Conservation (phyloP, 169 alveolate genomes). For the Pseudocohnilembus persalinus region DNA sequence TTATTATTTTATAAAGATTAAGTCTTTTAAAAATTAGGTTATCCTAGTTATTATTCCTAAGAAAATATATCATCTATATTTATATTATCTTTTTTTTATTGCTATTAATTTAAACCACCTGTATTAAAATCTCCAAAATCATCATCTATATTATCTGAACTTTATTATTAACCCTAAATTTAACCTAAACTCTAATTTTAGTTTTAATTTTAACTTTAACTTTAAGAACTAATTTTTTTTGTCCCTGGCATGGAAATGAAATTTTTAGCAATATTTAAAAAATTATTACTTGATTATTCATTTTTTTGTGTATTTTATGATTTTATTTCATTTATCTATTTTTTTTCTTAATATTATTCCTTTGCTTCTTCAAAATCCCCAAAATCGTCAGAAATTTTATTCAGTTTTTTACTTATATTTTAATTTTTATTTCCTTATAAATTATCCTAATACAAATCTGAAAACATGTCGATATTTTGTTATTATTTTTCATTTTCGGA, state of each 20-base stretch:
- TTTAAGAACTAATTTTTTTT: background rate
- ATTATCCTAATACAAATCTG: background rate
- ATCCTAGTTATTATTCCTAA: too few species aligned
- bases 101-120: too few species aligned
- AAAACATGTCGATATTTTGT: background rate
- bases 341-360: background rate
- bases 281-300: too few species aligned
- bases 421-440: background rate
- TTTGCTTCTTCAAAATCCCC: background rate
- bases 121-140: constrained; percentile 16
- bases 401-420: too few species aligned
- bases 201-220: background rate
- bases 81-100: background rate
- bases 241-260: background rate
- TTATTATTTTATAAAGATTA: too few species aligned
- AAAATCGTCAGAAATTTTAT: background rate
- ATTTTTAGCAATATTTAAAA: background rate
- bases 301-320: too few species aligned
- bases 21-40: too few species aligned
- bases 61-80: too few species aligned
- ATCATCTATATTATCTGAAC: constrained; percentile 9
- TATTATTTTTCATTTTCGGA: too few species aligned
- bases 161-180: too few species aligned
- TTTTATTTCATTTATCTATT: too few species aligned
- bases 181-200: background rate